Evolutionary conservation across 2,329 filamentous ascomycete species (phyloP), one percentile per base, ranked within the genome.

Genomic region (Fusarium dlaminii): DNA sequence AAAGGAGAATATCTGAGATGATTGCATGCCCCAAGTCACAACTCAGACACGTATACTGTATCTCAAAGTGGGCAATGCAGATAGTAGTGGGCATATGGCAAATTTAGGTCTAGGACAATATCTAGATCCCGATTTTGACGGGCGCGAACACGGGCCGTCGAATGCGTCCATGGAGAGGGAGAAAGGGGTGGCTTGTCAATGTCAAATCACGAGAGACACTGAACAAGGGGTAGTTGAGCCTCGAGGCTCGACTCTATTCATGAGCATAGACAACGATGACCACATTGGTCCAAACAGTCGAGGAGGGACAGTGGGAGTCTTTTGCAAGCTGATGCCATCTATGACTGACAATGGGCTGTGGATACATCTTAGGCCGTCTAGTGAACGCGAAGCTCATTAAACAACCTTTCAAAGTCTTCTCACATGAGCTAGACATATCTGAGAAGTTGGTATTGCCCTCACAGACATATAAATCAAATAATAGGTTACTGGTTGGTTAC

Each of bases 51-150:
- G 20, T 20, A 30, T n/a, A 48, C 20, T 20, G 45, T n/a, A 42
- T 37, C 45, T 68, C 65, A 77, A 77, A 74, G 70, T 74, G 55
- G 63, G 13, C 52, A 64, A 73, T 73, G 54, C 49, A 62, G 56
- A 69, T n/a, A 49, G 22, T 77, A 63, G 61, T 57, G 51, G 51
- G 39, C 54, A 63, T 37, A 71, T 77, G 74, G 70, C 55, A 75
- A 52, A 75, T 68, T 73, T 51, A 65, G 62, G 75, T 39, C 51
- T 65, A 63, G 57, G 55, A 48, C 48, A 48, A 49, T 22, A 36
- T 36, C 57, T 68, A 72, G 72, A 75, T 73, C 62, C 55, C 62
- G 68, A 68, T 42, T 61, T 43, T 45, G 57, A 55, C 39, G 57
- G 56, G 52, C 54, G 59, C 54, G 27, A 66, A 36, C 57, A 48